A percentile compares a stretch with the other conserved stretches of the same genome.
Evolutionary conservation across 345 rosid genomes (phyloP).

Genomic region (Eutrema heterophyllum): DNA sequence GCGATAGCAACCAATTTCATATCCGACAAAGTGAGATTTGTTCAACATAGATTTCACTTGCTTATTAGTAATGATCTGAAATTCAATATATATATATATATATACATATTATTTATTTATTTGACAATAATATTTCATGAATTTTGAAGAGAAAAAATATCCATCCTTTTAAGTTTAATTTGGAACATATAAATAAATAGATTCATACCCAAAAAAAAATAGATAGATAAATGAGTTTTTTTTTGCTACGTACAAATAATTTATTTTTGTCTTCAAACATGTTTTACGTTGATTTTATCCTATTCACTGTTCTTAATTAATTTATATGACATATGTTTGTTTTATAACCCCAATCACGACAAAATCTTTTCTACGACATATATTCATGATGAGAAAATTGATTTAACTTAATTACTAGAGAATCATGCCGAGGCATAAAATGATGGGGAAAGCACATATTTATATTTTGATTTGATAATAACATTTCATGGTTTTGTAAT

Average conservation of each 20-base stretch:
- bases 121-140: background rate
- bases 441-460: constrained; percentile 6
- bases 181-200: background rate
- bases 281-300: background rate
- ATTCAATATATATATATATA: too few relatives aligned
- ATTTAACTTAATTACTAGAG: background rate
- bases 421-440: constrained; percentile 4
- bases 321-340: background rate
- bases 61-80: too few relatives aligned
- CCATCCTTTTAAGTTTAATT: too few relatives aligned
- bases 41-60: background rate
- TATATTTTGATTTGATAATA: constrained; percentile 14
- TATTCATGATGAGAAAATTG: constrained; percentile 6
- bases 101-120: too few relatives aligned
- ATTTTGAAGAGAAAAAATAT: background rate
- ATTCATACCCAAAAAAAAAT: too few relatives aligned
- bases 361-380: background rate
- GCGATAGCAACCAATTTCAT: constrained; percentile 9
- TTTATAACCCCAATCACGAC: background rate
- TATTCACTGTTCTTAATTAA: background rate
- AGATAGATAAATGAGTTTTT: background rate
- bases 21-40: constrained; percentile 6
- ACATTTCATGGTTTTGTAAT: constrained; percentile 21
- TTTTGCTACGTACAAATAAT: background rate
- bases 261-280: background rate